phyloP scores from a whole-genome alignment of 306 rosid genomes.

The Quillaja saponaria region DNA sequence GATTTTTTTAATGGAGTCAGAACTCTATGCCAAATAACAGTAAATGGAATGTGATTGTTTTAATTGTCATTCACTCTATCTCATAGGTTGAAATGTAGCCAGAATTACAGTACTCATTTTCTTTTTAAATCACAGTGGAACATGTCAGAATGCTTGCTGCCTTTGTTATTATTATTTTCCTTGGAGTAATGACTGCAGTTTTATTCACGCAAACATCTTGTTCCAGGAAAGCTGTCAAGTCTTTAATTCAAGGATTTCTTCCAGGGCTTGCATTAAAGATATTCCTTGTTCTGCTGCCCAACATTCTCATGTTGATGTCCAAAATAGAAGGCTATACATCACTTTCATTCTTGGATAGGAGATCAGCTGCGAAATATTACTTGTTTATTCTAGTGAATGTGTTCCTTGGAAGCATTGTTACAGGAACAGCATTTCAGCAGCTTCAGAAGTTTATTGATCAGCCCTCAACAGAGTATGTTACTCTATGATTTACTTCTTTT shows the following conservation, averaged over 20 bases:
- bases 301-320: slow-evolving; percentile 74
- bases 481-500: not conserved
- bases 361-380: slow-evolving; percentile 79
- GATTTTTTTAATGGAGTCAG: too few species aligned
- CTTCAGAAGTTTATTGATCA: slow-evolving; percentile 50
- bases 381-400: slow-evolving; percentile 77
- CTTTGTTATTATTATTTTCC: slow-evolving; percentile 15
- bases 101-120: not conserved
- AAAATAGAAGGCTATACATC: slow-evolving; percentile 73
- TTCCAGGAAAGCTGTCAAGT: slow-evolving; percentile 61
- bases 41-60: too few species aligned
- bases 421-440: slow-evolving; percentile 94
- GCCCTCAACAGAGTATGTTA: slow-evolving; percentile 68
- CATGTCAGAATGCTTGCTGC: not conserved
- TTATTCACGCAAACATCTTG: too few species aligned
- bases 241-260: slow-evolving; percentile 84
- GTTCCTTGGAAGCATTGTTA: slow-evolving; percentile 79
- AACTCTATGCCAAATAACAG: too few species aligned
- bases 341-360: slow-evolving; percentile 71
- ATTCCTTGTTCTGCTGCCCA: slow-evolving; percentile 76
- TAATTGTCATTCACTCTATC: not conserved
- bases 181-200: slow-evolving; percentile 6
- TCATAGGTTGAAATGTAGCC: not conserved
- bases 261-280: slow-evolving; percentile 88
- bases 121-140: not conserved